phyloP scores from a whole-genome alignment of 2,329 filamentous ascomycete species.

The Arthrobotrys sphaeroides region DNA sequence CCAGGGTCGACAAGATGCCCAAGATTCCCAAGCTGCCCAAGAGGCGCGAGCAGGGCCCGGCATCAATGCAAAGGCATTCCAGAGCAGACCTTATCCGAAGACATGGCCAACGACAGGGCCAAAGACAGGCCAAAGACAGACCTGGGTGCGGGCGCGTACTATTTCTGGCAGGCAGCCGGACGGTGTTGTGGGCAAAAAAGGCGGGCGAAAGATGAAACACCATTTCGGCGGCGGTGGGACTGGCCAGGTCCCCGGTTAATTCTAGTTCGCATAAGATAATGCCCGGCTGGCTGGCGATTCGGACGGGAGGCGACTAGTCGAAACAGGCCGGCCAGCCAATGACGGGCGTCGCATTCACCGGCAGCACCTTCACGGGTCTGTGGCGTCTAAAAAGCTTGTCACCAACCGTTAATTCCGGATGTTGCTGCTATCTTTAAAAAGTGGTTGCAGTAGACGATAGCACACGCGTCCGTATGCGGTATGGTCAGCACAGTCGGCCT shows the following conservation, averaged over 20 bases:
- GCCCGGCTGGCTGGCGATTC: not conserved
- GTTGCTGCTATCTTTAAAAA: constrained; percentile 25
- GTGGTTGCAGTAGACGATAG: no score
- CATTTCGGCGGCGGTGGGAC: not conserved
- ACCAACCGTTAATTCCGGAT: constrained; percentile 5
- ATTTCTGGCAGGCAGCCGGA: constrained; percentile 40
- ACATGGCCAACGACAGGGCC: no score
- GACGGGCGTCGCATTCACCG: not conserved
- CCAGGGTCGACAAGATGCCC: no score
- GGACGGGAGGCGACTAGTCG: constrained; percentile 40
- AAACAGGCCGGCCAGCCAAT: constrained; percentile 37
- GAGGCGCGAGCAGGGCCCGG: not conserved
- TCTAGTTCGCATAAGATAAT: no score
- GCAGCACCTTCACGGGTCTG: constrained; percentile 7
- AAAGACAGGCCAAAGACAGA: not conserved
- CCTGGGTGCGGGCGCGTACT: constrained; percentile 53
- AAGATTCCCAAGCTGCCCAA: constrained; percentile 3
- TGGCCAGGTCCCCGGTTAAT: not conserved
- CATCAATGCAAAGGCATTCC: constrained; percentile 3
- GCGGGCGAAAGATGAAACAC: constrained; percentile 50
- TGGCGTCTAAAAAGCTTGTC: constrained; percentile 53
- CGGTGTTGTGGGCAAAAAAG: constrained; percentile 24
- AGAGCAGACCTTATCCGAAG: no score
- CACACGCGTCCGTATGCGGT: no score
- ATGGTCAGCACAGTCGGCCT: not conserved